Evolutionary conservation across 331 rosid species (phyloP).

Genomic region (Quercus lobata): DNA sequence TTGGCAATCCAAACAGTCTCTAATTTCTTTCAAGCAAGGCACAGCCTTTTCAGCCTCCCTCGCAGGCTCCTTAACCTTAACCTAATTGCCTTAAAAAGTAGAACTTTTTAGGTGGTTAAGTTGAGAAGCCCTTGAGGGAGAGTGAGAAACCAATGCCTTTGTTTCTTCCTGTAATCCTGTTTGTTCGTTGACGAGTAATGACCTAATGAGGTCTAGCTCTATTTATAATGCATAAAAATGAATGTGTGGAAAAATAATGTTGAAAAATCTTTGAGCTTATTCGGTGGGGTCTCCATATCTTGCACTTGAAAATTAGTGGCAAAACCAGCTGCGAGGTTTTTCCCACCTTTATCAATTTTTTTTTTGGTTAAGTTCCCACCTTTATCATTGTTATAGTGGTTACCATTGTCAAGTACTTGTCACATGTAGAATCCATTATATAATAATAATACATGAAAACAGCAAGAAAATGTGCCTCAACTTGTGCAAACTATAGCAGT

Average conservation of each 20-base stretch:
- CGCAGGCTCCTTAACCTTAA: slow-evolving; percentile 21
- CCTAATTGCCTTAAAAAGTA: not conserved
- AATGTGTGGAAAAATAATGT: not conserved
- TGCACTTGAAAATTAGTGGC: slow-evolving; percentile 26
- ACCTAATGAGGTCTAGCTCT: slow-evolving; percentile 14
- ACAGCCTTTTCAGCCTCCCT: slow-evolving; percentile 19
- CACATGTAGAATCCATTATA: not conserved
- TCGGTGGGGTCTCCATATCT: slow-evolving; percentile 38
- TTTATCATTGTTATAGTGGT: not conserved
- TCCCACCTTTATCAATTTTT: not conserved
- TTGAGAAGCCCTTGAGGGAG: slow-evolving; percentile 56
- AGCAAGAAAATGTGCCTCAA: not conserved
- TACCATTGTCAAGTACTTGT: not conserved
- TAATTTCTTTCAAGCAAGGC: slow-evolving; percentile 4
- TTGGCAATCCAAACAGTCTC: too few relatives aligned
- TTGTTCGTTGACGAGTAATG: slow-evolving; percentile 18
- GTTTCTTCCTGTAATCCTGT: not conserved
- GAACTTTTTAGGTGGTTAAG: not conserved
- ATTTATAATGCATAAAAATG: slow-evolving; percentile 38
- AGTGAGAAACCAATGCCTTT: slow-evolving; percentile 41
- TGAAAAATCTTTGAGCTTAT: not conserved
- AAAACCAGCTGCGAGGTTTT: slow-evolving; percentile 4
- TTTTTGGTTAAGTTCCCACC: not conserved
- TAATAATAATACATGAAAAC: not conserved
- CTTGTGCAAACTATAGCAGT: not conserved